These are phyloP conservation scores for Phytophthora vignae DNA, from an alignment of 352 stramenopile species.

Conservation along the genomic window DNA sequence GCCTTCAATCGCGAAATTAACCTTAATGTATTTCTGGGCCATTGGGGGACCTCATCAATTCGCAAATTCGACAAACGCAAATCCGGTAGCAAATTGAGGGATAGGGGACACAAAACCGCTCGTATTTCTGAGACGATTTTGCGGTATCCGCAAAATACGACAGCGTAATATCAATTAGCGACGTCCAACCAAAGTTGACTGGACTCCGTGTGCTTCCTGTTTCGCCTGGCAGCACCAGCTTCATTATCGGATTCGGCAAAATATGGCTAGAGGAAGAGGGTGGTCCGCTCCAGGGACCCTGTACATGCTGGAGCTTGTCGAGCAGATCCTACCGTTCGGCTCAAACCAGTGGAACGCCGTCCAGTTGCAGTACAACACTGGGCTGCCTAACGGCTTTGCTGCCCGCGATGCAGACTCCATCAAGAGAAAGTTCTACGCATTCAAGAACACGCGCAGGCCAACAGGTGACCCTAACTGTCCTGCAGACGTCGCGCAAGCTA, in stretches of 20 bases:
- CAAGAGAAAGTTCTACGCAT: no score
- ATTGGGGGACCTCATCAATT: neutral
- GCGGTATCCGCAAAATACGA: neutral
- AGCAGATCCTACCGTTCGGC: constrained; percentile 12
- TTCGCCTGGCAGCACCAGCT: neutral
- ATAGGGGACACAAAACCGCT: neutral
- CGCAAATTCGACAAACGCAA: neutral
- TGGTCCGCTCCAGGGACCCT: neutral
- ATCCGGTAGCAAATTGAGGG: neutral
- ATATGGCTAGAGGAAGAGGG: neutral
- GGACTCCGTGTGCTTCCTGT: neutral
- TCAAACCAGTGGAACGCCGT: constrained; percentile 11
- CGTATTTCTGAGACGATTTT: neutral
- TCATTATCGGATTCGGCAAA: neutral
- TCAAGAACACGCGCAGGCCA: no score
- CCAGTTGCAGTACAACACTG: constrained; percentile 3
- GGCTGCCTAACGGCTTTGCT: neutral
- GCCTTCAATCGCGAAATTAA: no score
- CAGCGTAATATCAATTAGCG: neutral
- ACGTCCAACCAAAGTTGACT: neutral
- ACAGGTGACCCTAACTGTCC: no score
- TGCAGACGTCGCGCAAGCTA: no score
- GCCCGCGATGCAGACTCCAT: neutral
- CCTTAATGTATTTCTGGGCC: no score
- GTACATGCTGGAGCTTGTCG: constrained; percentile 13